Base-by-base conservation (phyloP, 169 alveolate species). In the Cryptosporidium sp. region DNA sequence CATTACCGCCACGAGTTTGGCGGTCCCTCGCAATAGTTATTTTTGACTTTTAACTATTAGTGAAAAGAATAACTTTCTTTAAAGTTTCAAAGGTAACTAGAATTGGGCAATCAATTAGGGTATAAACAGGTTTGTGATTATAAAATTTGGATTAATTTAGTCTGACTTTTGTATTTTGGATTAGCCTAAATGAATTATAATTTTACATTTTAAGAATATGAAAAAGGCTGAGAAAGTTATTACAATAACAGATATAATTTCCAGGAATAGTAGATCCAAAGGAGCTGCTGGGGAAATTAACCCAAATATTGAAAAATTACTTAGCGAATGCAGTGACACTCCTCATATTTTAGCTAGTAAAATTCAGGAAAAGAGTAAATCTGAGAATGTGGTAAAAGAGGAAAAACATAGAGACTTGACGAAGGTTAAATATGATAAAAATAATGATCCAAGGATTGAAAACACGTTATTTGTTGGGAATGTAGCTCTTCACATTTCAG, bases 381-480 rank as follows among this genome's bases (percentile, higher is more conserved):
- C 48, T n/a, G 71, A 23, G 35, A 29, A 21, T 29, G 48, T 14
- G 4, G 35, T 18, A 35, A 29, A 29, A 43, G 39, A 33, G 45
- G 69, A 71, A 18, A 43, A 51, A 26, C 67, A 69, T 5, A 23
- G 31, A 18, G 31, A 21, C 7, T 14, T 21, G 3, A 3, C 26
- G 0, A 59, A 59, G 21, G 67, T 55, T n/a, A 73, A 55, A 31
- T 55, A 73, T 59, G 71, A 73, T 12, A 73, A 73, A 41, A 61
- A 62, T 21, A 59, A 67, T 41, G 89, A 80, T 29, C 75, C 89
- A 12, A 80, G 75, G 62, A 80, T 80, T 26, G 89, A 80, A 16
- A 80, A 41, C 9, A 80, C 89, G 1, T 7, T 80, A 41, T 80
- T 80, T 80, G 89, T 80, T 12, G 89, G 89, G 3, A 80, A 80